These are phyloP conservation scores for Botrytis porri DNA, from an alignment of 2,329 filamentous ascomycete species.

Conservation along the genomic window DNA sequence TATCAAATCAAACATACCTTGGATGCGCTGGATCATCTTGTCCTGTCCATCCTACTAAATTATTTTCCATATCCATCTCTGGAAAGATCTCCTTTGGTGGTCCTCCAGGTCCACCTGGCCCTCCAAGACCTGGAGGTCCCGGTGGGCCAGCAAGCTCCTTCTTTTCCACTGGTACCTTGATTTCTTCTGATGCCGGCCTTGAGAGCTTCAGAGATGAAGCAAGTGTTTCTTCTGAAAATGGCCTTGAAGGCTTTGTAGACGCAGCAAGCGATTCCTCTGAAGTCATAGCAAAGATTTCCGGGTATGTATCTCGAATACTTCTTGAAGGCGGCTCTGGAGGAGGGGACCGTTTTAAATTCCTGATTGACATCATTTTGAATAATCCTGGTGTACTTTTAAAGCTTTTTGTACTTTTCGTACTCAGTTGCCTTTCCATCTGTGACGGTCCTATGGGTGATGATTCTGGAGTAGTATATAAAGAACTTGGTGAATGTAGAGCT, in stretches of 20 bases:
- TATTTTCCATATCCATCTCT: conserved; percentile 45
- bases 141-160: neutral
- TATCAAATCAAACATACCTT: conserved; percentile 3
- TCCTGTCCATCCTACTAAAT: conserved; percentile 30
- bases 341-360: neutral
- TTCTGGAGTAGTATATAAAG: neutral
- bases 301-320: neutral
- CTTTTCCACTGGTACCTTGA: neutral
- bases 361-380: conserved; percentile 14
- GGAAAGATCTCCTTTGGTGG: conserved; percentile 19
- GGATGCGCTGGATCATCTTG: conserved; percentile 25
- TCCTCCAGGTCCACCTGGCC: neutral
- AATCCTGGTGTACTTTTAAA: neutral
- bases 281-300: neutral
- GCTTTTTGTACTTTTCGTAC: conserved; percentile 6
- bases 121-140: neutral
- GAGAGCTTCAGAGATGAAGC: neutral
- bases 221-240: neutral
- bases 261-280: neutral
- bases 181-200: neutral
- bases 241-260: neutral
- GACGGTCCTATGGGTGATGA: neutral
- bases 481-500: neutral
- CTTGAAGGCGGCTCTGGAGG: neutral
- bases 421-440: neutral